These are phyloP conservation scores for Entoloma clypeatum DNA, from an alignment of 1,284 basidiomycete genomes.

Conservation along the genomic window DNA sequence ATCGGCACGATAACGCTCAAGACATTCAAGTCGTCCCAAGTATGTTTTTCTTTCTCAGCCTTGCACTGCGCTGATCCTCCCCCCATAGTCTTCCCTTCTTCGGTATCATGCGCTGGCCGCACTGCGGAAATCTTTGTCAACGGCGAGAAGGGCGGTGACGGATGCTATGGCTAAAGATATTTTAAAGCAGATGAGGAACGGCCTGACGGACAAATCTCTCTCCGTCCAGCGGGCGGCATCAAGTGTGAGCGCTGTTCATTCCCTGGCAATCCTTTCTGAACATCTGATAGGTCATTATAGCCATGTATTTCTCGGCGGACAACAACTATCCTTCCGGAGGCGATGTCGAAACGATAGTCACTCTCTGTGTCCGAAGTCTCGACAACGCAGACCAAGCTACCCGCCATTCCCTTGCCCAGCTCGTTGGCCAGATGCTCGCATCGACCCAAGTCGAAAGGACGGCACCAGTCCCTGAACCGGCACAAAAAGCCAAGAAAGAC, in stretches of 20 bases:
- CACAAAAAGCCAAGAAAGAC: constrained; percentile 65
- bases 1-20: constrained; percentile 66
- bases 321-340: constrained; percentile 47
- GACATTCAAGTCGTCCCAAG: constrained; percentile 67
- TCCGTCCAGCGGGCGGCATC: constrained; percentile 85
- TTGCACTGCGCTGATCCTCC: constrained; percentile 7
- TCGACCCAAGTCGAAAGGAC: constrained; percentile 78
- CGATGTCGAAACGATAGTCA: constrained; percentile 77
- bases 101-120: constrained; percentile 80
- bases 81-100: constrained; percentile 67
- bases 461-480: constrained; percentile 42
- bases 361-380: constrained; percentile 70
- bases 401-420: constrained; percentile 71
- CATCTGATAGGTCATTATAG: constrained; percentile 53
- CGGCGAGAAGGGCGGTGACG: constrained; percentile 80
- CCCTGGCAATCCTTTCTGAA: constrained; percentile 1
- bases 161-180: constrained; percentile 82
- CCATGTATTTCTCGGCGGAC: constrained; percentile 59
- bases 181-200: constrained; percentile 76
- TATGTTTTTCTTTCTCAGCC: constrained; percentile 28
- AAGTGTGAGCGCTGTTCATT: constrained; percentile 46
- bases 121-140: constrained; percentile 71
- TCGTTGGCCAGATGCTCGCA: constrained; percentile 83
- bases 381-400: constrained; percentile 86
- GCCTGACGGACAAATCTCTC: constrained; percentile 80